Evolutionary conservation across 441 rosid genomes (phyloP).

Genomic region (Bocquillonia castaneifolia): DNA sequence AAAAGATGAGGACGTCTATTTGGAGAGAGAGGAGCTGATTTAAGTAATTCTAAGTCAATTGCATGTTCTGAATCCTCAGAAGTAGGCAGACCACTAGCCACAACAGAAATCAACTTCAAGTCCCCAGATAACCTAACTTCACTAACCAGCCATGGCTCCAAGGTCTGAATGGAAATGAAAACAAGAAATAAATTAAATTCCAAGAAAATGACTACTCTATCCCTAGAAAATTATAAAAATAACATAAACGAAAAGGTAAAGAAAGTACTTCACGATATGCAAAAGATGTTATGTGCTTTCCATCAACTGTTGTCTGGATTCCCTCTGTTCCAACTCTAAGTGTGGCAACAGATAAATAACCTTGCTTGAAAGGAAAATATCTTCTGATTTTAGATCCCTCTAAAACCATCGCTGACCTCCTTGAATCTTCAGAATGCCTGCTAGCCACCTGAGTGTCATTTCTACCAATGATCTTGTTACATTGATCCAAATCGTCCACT

Average conservation of each 20-base stretch:
- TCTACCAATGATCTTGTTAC: slow-evolving; percentile 76
- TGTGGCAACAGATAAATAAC: slow-evolving; percentile 69
- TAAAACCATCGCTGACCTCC: slow-evolving; percentile 31
- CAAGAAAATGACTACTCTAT: slow-evolving; percentile 13
- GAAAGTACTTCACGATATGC: slow-evolving; percentile 33
- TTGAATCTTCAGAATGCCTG: slow-evolving; percentile 42
- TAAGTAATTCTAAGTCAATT: slow-evolving; percentile 61
- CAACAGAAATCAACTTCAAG: slow-evolving; percentile 38
- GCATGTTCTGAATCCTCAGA: slow-evolving; percentile 48
- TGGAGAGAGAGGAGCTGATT: slow-evolving; percentile 53
- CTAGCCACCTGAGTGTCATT: slow-evolving; percentile 38
- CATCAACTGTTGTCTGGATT: slow-evolving; percentile 79
- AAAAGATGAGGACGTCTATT: slow-evolving; percentile 58
- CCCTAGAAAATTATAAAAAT: slow-evolving; percentile 14
- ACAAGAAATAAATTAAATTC: slow-evolving; percentile 3
- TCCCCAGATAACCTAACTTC: slow-evolving; percentile 58
- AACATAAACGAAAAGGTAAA: slow-evolving; percentile 15
- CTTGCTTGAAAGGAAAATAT: slow-evolving; percentile 62
- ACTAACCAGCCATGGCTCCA: slow-evolving; percentile 62
- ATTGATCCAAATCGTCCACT: slow-evolving; percentile 89
- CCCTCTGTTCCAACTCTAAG: slow-evolving; percentile 85
- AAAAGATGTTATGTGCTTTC: slow-evolving; percentile 51
- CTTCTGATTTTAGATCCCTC: slow-evolving; percentile 47
- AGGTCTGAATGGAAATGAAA: slow-evolving; percentile 32
- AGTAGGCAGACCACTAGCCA: slow-evolving; percentile 53